Conservation (phyloP, 208 protist species). For the Leishmania gerbilli region DNA sequence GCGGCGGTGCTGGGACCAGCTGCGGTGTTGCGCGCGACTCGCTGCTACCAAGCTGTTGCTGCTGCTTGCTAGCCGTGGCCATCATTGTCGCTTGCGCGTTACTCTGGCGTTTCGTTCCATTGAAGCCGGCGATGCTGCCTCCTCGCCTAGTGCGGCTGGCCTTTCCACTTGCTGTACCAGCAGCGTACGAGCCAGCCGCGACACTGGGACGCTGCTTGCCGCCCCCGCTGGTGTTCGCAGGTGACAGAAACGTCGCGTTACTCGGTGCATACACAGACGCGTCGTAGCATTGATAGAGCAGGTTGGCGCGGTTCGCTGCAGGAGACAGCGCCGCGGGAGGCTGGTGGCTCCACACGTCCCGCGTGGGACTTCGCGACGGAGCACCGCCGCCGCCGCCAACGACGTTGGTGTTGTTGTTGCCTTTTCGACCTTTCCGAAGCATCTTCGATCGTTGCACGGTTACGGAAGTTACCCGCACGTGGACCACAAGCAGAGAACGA, state of each 20-base stretch:
- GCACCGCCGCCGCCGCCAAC: background rate
- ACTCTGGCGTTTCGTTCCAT: background rate
- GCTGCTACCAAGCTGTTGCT: background rate
- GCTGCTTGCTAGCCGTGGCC: background rate
- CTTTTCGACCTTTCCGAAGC: slow-evolving; percentile 2
- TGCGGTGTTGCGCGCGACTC: background rate
- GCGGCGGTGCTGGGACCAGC: background rate
- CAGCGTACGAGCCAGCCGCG: background rate
- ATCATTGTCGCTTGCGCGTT: background rate
- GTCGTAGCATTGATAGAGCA: slow-evolving; percentile 14
- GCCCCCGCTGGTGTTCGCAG: background rate
- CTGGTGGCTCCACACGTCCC: background rate
- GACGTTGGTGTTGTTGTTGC: background rate
- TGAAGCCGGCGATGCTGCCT: background rate
- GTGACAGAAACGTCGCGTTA: slow-evolving; percentile 1
- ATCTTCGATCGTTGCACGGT: background rate
- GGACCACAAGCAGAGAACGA: background rate
- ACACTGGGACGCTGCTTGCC: slow-evolving; percentile 5
- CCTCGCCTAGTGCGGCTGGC: background rate
- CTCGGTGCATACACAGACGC: background rate
- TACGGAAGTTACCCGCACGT: background rate
- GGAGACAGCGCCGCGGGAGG: background rate
- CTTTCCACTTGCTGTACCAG: background rate
- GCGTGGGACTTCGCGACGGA: background rate
- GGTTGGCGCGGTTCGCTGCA: background rate